Conservation (phyloP, 2,329 filamentous ascomycete genomes). For the Fusarium continuum region DNA sequence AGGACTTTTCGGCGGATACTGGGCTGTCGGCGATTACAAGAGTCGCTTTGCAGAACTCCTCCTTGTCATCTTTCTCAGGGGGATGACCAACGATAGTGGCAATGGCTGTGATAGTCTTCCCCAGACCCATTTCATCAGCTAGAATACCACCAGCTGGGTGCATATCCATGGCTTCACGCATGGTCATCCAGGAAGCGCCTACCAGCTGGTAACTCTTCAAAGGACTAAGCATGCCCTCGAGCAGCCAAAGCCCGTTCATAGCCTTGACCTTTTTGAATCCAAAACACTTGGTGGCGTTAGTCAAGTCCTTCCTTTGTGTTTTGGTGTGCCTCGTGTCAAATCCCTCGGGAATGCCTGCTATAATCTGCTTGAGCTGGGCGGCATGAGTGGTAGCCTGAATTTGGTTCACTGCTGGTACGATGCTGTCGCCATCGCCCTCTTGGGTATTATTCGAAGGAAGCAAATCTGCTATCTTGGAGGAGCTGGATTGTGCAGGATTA, state of each 20-base stretch:
- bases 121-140: constrained; percentile 71
- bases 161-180: constrained; percentile 53
- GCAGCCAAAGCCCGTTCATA: neutral
- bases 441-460: neutral
- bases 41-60: constrained; percentile 49
- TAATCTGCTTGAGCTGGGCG: constrained; percentile 1
- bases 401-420: neutral
- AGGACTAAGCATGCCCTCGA: constrained; percentile 28
- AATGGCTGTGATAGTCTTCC: constrained; percentile 76
- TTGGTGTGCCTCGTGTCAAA: constrained; percentile 19
- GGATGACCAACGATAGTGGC: constrained; percentile 73
- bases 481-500: neutral
- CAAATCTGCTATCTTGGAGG: neutral
- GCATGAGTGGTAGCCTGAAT: constrained; percentile 7
- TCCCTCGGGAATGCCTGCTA: constrained; percentile 1
- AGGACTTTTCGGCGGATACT: accelerated
- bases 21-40: constrained; percentile 42
- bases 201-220: constrained; percentile 62
- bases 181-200: constrained; percentile 63
- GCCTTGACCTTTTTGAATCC: constrained; percentile 32
- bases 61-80: constrained; percentile 50
- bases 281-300: constrained; percentile 24
- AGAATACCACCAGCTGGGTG: constrained; percentile 67
- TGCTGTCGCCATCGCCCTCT: neutral
- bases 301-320: constrained; percentile 28